These are phyloP conservation scores for Kwoniella sp. DNA, from an alignment of 768 basidiomycete genomes.

Conservation along the genomic window DNA sequence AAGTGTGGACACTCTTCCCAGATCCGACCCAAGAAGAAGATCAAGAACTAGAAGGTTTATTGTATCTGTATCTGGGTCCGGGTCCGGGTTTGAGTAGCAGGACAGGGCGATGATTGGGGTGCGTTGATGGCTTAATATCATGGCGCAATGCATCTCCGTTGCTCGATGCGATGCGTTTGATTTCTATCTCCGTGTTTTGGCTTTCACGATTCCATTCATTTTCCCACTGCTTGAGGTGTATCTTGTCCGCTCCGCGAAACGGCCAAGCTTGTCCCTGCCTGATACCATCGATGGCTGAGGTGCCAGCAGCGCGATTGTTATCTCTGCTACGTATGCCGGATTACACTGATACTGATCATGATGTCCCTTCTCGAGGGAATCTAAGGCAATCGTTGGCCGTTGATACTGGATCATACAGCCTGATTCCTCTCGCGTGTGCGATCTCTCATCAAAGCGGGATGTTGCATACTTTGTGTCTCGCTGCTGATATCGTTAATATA, in stretches of 20 bases:
- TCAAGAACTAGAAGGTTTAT: slow-evolving; percentile 62
- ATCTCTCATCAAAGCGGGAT: too few species aligned
- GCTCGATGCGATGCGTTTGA: background rate
- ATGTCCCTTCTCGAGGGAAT: too few species aligned
- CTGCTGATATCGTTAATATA: too few species aligned
- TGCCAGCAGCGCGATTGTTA: background rate
- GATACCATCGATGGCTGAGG: background rate
- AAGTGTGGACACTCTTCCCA: slow-evolving; percentile 58
- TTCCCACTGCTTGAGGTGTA: too few species aligned
- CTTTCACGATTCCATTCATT: background rate
- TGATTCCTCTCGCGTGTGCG: too few species aligned
- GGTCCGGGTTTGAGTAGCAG: background rate
- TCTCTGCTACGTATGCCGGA: background rate
- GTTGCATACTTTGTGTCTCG: too few species aligned
- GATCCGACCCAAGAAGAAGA: slow-evolving; percentile 79
- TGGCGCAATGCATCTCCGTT: background rate
- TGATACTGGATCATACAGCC: too few species aligned
- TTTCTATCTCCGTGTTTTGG: background rate
- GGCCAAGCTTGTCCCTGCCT: background rate
- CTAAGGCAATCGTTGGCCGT: too few species aligned
- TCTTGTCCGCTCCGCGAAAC: background rate
- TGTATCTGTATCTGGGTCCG: slow-evolving; percentile 12
- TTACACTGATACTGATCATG: too few species aligned
- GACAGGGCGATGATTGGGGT: background rate
- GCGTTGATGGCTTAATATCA: background rate